Evolutionary conservation across 116 monocot species (phyloP).

Genomic region (Trichopus zeylanicus): DNA sequence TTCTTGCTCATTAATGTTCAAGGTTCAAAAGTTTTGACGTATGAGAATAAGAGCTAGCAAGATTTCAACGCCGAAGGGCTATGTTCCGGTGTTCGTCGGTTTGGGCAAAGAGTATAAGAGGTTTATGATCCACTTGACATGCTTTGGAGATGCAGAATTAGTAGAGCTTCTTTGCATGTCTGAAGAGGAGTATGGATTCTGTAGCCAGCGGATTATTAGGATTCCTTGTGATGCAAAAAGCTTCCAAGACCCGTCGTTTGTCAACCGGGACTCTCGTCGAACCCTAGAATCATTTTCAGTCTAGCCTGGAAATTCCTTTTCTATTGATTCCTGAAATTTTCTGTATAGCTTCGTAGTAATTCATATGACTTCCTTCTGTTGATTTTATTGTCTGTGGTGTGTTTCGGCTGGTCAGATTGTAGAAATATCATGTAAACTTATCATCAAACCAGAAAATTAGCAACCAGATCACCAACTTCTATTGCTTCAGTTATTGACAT

Average conservation of each 20-base stretch:
- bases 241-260: conserved; percentile 7
- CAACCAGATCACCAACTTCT: too few species aligned
- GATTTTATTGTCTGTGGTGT: too few species aligned
- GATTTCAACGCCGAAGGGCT: not conserved
- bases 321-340: too few species aligned
- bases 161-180: conserved; percentile 2
- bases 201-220: not conserved
- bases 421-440: too few species aligned
- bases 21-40: not conserved
- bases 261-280: not conserved
- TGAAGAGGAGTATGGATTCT: conserved; percentile 3
- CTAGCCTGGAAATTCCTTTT: too few species aligned
- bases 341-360: not conserved
- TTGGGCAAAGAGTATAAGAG: not conserved
- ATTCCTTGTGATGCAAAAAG: conserved; percentile 2
- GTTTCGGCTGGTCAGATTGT: too few species aligned
- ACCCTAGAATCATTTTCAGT: not conserved
- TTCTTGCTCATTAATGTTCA: not conserved
- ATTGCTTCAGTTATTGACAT: too few species aligned
- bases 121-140: conserved; percentile 1
- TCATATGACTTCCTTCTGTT: too few species aligned
- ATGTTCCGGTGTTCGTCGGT: conserved; percentile 4
- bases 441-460: too few species aligned
- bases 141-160: not conserved
- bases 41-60: not conserved